Base-by-base conservation (phyloP, 441 rosid genomes). In the Metrosideros polymorpha region DNA sequence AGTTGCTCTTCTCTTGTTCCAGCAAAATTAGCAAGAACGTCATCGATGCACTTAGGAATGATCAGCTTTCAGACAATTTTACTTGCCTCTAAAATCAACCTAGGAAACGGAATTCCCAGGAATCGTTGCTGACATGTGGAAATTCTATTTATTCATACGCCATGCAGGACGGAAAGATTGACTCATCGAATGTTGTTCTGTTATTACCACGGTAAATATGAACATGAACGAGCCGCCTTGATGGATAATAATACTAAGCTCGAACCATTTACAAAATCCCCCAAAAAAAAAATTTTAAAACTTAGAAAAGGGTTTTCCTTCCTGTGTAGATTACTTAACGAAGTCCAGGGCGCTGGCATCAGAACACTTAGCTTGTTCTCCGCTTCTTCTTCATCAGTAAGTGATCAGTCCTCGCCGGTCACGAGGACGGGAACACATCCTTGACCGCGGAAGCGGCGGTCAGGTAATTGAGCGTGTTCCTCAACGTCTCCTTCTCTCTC, bases 401-500 rank as follows among this genome's bases (percentile, higher is more conserved):
- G 79, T 3, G 47, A 71, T 71, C 79, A 71, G 47, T 10, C 47
- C 14, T 1, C 7, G 3, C 27, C 17, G 47, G 47, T 24, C 89
- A 90, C 17, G 98, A 90, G 2, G 98, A 96, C 12, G 99, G 98
- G 85, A 97, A 96, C 52, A 94, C 99, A 77, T 96, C 99, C 93
- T 97, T 97, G 4, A 97, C 99, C 17, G 99, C 99, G 24, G 98
- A 94, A 32, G 98, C 99, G 3, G 99, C 99, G 5, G 93, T 90
- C 91, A 95, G 91, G 88, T 97, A 97, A 89, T 96, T 97, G 42
- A 97, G 96, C 12, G 99, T 97, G 88, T 96, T 94, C 95, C 95
- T 93, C 90, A 96, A 86, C 13, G 99, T 96, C 89, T 95, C 98
- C 92, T 95, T 95, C 90, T 97, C 98, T 85, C 98, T 93, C 92